These are phyloP conservation scores for Ensete ventricosum DNA, from an alignment of 176 grass and related monocot genomes.

Conservation along the genomic window DNA sequence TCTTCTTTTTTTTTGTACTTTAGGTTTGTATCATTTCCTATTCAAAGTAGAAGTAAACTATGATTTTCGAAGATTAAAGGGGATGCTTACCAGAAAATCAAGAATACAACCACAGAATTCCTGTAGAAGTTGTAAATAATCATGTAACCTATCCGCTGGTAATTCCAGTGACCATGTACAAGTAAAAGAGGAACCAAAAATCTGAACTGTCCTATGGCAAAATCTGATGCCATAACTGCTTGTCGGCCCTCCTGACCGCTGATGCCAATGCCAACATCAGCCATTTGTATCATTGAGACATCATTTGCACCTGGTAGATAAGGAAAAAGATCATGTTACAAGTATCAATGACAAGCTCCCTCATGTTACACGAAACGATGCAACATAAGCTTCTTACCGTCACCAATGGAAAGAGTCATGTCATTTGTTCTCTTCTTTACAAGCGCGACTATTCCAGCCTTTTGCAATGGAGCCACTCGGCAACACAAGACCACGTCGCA, in stretches of 20 bases:
- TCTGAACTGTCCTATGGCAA: conserved; percentile 82
- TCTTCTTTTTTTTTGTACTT: too few relatives aligned
- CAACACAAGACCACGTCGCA: conserved; percentile 83
- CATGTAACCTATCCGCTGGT: conserved; percentile 85
- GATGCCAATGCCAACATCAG: conserved; percentile 80
- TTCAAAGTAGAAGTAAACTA: too few relatives aligned
- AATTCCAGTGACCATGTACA: conserved; percentile 95
- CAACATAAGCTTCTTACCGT: conserved; percentile 31
- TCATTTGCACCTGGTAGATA: conserved; percentile 68
- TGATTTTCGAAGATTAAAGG: too few relatives aligned
- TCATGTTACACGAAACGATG: too few relatives aligned
- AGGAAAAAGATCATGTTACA: background rate
- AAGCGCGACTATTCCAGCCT: conserved; percentile 82
- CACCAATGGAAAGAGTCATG: conserved; percentile 94
- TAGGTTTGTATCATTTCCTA: too few relatives aligned
- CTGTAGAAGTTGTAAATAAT: conserved; percentile 95
- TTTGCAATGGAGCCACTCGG: conserved; percentile 82
- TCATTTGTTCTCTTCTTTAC: conserved; percentile 75
- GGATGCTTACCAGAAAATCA: conserved; percentile 71
- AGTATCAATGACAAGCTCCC: too few relatives aligned
- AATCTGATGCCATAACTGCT: conserved; percentile 94
- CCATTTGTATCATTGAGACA: conserved; percentile 97
- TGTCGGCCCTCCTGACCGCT: conserved; percentile 80
- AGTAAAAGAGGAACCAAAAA: conserved; percentile 81
- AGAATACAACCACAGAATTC: conserved; percentile 73